Base-by-base conservation (phyloP, 495 filamentous ascomycete genomes). In the Patellaria atrata region DNA sequence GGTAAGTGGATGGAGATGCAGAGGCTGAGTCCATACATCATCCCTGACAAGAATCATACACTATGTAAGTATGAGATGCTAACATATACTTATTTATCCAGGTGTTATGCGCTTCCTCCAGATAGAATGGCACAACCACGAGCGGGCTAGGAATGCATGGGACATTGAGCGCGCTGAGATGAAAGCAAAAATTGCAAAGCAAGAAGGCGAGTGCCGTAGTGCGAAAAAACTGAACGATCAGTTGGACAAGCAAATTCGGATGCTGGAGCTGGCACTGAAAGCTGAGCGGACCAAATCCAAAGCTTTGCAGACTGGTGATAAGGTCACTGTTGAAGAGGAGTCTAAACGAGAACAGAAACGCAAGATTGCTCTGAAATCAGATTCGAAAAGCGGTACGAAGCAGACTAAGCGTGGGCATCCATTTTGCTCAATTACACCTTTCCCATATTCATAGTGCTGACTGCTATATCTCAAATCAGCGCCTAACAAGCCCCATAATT, bases 31-130 rank as follows among this genome's bases (percentile, higher is more conserved):
- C 16, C 14, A 26, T n/a, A 39, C 9, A 24, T 12, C 16, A 7
- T 9, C 6, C 20, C 23, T 21, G 11, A 5, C 9, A 9, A 25
- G 19, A 10, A 6, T 32, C 26, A 11, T 17, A 13, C 9, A 27
- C 22, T n/a, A 22, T 22, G 19, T 17, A 17, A 13, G 29, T 9
- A 15, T 4, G 10, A 17, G 25, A 47, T 20, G 14, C 39, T 35
- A 35, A 35, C 36, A 4, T 21, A 8, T 35, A 33, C n/a, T n/a
- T n/a, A 35, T 29, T 8, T 5, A 12, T 21, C 8, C 15, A 96
- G 87, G 89, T 52, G 89, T 99, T 22, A 99, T 99, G 89, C 85
- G 89, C 55, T 96, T 96, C 57, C 75, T 99, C 22, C 91, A 96
- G 63, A 87, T 86, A 22, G 89, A 99, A 71, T 96, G 89, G 89